Base-by-base conservation (phyloP, 257 asterid species). In the Nyctanthes arbortristis region DNA sequence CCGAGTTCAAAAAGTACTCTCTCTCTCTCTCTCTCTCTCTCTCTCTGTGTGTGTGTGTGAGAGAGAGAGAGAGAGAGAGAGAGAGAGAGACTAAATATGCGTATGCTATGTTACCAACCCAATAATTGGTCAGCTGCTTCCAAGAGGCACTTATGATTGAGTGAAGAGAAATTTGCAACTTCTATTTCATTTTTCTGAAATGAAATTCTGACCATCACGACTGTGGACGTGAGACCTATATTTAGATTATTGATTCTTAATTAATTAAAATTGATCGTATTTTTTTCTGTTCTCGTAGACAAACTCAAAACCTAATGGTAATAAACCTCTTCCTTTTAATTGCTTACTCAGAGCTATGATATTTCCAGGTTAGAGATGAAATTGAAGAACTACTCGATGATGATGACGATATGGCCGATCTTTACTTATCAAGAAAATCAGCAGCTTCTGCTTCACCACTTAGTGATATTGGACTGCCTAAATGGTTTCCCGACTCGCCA, bases 351-450 rank as follows among this genome's bases (percentile, higher is more conserved):
- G 28, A 35, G 20, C 34, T 40, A 24, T 57, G 4, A 37, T 35
- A 43, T 14, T 40, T 70, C 36, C 68, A 93, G 98, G 92, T 93
- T 16, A 82, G 98, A 70, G 98, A 93, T 79, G 98, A 93, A 66
- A 83, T 90, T 2, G 98, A 93, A 74, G 96, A 88, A 43, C 92
- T 93, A 54, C 78, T 93, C 20, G 96, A 93, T 25, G 96, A 90
- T 16, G 95, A 93, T 29, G 96, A 82, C 40, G 92, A 87, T 84
- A 93, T 93, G 98, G 87, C 91, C 4, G 96, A 88, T 78, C 97
- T 90, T 61, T 90, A 93, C 78, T 80, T 90, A 14, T 81, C 97
- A 4, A 76, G 97, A 68, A 92, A 88, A 81, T 56, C 58, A 4
- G 84, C 85, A 28, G 79, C 68, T 45, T 76, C 79, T 52, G 75